Conservation (phyloP, 169 alveolate genomes). For the Plasmodium fragile region DNA sequence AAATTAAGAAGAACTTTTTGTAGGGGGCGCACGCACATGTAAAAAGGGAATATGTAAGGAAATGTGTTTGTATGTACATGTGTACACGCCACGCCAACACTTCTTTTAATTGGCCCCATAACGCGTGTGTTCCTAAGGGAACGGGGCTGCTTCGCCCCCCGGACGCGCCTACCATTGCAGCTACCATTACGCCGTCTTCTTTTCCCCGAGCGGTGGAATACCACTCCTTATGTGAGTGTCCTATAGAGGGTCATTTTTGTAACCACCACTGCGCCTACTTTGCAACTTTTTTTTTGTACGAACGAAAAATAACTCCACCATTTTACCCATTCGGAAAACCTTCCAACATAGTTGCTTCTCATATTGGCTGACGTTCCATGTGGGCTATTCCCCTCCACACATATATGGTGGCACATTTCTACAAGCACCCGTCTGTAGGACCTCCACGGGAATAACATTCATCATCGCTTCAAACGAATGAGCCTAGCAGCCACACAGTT, state of each 20-base stretch:
- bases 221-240: neutral
- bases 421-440: neutral
- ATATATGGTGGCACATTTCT: neutral
- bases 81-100: neutral
- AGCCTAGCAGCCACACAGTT: neutral
- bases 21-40: neutral
- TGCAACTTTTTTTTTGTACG: neutral
- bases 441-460: neutral
- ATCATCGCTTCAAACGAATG: neutral
- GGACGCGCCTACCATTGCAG: neutral
- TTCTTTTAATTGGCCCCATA: neutral
- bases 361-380: neutral
- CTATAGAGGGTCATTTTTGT: neutral
- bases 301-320: neutral
- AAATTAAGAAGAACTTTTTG: constrained; percentile 31
- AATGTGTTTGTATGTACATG: neutral
- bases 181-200: neutral
- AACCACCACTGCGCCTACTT: neutral
- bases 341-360: neutral
- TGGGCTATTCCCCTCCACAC: neutral
- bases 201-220: neutral
- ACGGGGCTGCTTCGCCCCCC: neutral
- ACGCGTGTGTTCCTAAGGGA: neutral
- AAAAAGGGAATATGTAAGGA: neutral
- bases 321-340: neutral